Conservation (phyloP, 305 asterid species). For the Ruellia speciosa region DNA sequence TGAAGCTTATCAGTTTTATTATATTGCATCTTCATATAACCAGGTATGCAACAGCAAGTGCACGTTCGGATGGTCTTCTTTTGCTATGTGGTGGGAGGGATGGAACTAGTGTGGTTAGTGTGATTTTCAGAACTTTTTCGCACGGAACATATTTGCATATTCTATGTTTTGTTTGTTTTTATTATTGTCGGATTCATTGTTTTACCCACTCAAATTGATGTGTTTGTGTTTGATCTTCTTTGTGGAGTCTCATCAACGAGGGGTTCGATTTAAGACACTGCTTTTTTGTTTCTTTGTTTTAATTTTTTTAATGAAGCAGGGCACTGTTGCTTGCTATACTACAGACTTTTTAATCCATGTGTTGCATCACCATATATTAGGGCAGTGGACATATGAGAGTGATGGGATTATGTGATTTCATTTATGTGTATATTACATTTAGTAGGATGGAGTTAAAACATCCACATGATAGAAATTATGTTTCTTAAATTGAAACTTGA, state of each 20-base stretch:
- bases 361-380: not conserved
- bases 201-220: not conserved
- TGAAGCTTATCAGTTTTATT: not conserved
- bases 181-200: not conserved
- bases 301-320: not conserved
- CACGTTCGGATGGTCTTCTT: conserved; percentile 99
- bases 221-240: not conserved
- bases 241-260: not conserved
- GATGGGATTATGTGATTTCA: conserved; percentile 2
- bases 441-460: conserved; percentile 6
- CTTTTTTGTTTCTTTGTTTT: not conserved
- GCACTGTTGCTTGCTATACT: not conserved
- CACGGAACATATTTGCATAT: not conserved
- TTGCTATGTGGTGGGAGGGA: conserved; percentile 99
- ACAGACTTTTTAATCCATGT: not conserved
- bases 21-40: conserved; percentile 20
- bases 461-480: conserved; percentile 6
- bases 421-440: conserved; percentile 5
- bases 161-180: not conserved
- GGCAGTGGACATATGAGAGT: conserved; percentile 7
- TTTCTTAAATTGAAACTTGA: conserved; percentile 5
- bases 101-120: conserved; percentile 90
- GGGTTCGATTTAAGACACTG: not conserved
- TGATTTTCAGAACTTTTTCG: not conserved
- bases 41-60: conserved; percentile 99